Percentiles rank a stretch among this genome's conserved stretches.
Evolutionary conservation across 371 early-diverging fungal genomes (phyloP).

Genomic region (Saksenaea oblongispora): DNA sequence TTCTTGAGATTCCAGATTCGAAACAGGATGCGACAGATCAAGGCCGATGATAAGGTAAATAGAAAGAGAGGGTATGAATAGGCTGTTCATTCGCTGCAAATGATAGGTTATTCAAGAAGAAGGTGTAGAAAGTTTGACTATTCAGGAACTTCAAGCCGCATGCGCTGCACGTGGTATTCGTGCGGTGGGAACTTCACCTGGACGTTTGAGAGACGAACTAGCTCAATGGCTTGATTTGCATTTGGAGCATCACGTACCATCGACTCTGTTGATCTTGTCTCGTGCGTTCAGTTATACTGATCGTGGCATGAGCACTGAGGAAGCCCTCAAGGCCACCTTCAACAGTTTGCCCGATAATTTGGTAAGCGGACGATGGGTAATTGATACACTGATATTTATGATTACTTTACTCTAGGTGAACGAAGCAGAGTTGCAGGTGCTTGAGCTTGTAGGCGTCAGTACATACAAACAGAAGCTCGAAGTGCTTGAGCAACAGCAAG

Average conservation of each 20-base stretch:
- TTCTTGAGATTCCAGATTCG: constrained; percentile 90
- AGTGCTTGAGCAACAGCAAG: constrained; percentile 93
- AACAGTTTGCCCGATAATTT: constrained; percentile 90
- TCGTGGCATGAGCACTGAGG: constrained; percentile 62
- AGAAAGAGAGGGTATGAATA: not conserved
- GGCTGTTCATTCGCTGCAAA: not conserved
- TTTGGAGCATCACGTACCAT: constrained; percentile 88
- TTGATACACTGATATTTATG: not conserved
- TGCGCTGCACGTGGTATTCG: constrained; percentile 93
- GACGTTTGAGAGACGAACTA: constrained; percentile 84
- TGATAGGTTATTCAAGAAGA: constrained; percentile 75
- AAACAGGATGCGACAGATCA: constrained; percentile 81
- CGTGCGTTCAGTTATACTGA: constrained; percentile 88
- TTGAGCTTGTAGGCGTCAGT: constrained; percentile 85
- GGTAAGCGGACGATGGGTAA: constrained; percentile 33
- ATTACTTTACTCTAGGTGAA: constrained; percentile 42
- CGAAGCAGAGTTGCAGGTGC: constrained; percentile 87
- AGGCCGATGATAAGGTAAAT: constrained; percentile 81
- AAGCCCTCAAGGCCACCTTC: constrained; percentile 93
- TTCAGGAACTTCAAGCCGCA: constrained; percentile 84
- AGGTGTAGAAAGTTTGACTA: constrained; percentile 87
- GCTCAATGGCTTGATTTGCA: constrained; percentile 95
- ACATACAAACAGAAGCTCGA: constrained; percentile 93
- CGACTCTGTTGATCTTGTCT: constrained; percentile 89
- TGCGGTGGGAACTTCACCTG: constrained; percentile 83